Evolutionary conservation across 2,329 filamentous ascomycete species (phyloP), one percentile per base, ranked within the genome.

Genomic region (Aspergillus awamori): DNA sequence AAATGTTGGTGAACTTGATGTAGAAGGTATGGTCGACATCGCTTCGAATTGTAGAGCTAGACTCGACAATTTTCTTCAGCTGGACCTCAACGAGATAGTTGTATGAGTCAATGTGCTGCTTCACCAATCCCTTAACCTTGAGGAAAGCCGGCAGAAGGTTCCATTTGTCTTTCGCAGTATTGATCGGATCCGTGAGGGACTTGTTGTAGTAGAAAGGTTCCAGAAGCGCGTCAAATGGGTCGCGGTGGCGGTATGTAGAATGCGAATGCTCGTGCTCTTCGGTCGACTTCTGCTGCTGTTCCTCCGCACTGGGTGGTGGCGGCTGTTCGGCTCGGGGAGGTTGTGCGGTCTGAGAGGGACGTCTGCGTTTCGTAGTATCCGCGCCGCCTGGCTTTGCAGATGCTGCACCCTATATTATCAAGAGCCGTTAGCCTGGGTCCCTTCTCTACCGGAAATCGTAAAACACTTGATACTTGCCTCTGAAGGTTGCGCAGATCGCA

Each of bases 71-170:
- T 71, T 97, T 93, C 80, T 97, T 97, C 76, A 99, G 88, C 74
- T 98, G 93, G 59, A 96, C 90, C 69, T 99, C 92, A 67, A 97
- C 90, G 70, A 99, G 98, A 80, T 95, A 97, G 80, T 99, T 97
- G 84, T 96, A 99, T 24, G 95, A 98, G 81, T 99, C 96, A 73
- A 97, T 94, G 77, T 97, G 93, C 82, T 98, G 94, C 78, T 97
- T 97, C 57, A 97, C 93, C 60, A 97, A 83, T 60, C 93, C 93
- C 79, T 99, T 99, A 71, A 97, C 93, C 78, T 97, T 97, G 61
- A 99, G 82, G 77, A 99, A 99, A n/a, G 95, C 95, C 0, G 95
- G 96, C 28, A 99, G 81, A 45, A 99, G 83, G 76, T 98, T 97
- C 87, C 94, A 97, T 83, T 99, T 99, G 81, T 99, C 95, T 72